A percentile compares a stretch with the other conserved stretches of the same genome.
These are phyloP conservation scores for Lantana camara DNA, from an alignment of 257 asterid genomes.

Conservation along the genomic window DNA sequence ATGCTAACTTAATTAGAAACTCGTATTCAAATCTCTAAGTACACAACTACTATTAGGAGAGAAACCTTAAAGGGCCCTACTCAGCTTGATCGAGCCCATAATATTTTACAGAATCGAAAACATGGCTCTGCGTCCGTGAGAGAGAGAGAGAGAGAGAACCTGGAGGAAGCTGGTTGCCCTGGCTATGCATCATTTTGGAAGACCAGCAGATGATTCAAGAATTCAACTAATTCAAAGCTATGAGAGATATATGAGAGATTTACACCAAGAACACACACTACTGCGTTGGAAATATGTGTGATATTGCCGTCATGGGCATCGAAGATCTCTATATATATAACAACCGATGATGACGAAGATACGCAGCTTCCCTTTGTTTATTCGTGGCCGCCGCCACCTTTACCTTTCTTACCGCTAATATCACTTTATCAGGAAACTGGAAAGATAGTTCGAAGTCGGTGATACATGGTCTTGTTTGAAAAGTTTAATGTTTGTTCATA, in stretches of 20 bases:
- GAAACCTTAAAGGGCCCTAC: too few species aligned
- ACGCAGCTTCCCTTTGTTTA: too few species aligned
- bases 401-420: not conserved
- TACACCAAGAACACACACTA: conserved; percentile 9
- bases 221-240: conserved; percentile 1
- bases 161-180: conserved; percentile 49
- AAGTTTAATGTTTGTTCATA: too few species aligned
- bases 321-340: conserved; percentile 8
- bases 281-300: not conserved
- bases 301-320: not conserved
- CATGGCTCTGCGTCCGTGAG: too few species aligned
- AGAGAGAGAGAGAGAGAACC: conserved; percentile 36
- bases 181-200: conserved; percentile 48
- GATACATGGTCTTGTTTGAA: not conserved
- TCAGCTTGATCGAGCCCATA: too few species aligned
- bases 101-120: too few species aligned
- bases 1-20: too few species aligned
- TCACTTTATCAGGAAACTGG: not conserved
- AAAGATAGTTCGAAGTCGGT: not conserved
- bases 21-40: too few species aligned
- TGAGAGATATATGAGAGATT: not conserved
- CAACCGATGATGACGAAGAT: too few species aligned
- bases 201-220: conserved; percentile 15
- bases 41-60: too few species aligned
- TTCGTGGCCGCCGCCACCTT: conserved; percentile 10